Percentiles rank a stretch among this genome's conserved stretches.
phyloP scores from a whole-genome alignment of 2,329 filamentous ascomycete genomes.

The Akanthomyces dipterigenus region DNA sequence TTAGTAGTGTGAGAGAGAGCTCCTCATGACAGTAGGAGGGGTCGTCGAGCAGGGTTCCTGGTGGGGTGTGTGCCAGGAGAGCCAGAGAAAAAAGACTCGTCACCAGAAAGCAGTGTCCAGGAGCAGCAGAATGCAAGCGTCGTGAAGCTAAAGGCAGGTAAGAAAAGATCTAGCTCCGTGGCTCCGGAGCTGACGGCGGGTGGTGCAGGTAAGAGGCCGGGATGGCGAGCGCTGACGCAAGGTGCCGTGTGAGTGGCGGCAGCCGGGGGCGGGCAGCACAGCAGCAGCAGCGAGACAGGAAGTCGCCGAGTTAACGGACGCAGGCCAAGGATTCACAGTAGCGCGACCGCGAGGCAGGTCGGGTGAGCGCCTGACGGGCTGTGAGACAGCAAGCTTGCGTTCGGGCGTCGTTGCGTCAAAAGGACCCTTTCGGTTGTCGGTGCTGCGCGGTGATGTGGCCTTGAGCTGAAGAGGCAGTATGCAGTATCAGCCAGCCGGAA shows the following conservation, averaged over 20 bases:
- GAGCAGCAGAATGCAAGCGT: background rate
- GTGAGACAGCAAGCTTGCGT: background rate
- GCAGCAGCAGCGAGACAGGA: background rate
- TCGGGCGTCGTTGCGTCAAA: conserved; percentile 3
- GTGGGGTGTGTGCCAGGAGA: background rate
- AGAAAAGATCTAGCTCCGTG: background rate
- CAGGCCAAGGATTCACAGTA: background rate
- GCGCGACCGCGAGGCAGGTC: background rate
- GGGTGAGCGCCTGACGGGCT: background rate
- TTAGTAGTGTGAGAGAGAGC: background rate
- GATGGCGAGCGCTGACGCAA: conserved; percentile 7
- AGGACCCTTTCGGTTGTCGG: background rate
- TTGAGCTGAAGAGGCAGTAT: background rate
- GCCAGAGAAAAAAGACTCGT: background rate
- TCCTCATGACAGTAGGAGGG: conserved; percentile 10
- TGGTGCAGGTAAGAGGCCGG: background rate
- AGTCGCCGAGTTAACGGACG: background rate
- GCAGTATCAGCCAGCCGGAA: background rate
- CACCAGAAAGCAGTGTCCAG: background rate
- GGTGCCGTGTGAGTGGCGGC: conserved; percentile 5
- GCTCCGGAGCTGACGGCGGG: conserved; percentile 1
- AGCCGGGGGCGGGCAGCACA: background rate
- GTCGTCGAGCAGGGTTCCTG: conserved; percentile 6
- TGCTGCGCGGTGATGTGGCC: conserved; percentile 1
- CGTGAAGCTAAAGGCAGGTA: background rate